Conservation (phyloP, 2,329 filamentous ascomycete species). For the Aspergillus ochraceus region DNA sequence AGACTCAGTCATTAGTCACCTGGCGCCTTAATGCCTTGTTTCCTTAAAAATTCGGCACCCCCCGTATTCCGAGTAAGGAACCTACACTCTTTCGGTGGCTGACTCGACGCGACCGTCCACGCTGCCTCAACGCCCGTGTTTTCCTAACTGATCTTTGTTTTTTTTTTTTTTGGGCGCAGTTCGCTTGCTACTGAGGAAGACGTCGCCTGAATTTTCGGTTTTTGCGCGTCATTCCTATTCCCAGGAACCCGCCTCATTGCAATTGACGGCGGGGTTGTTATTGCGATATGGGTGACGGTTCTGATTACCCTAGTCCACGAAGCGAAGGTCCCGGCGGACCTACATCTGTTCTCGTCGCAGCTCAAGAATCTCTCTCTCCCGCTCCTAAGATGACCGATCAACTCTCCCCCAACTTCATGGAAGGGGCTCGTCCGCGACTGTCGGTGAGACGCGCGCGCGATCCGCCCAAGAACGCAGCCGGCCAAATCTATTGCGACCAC, state of each 20-base stretch:
- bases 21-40: constrained; percentile 26
- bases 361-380: constrained; percentile 34
- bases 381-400: constrained; percentile 39
- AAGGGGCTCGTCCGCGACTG: constrained; percentile 40
- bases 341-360: constrained; percentile 35
- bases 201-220: neutral
- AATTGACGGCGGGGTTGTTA: constrained; percentile 32
- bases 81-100: constrained; percentile 15
- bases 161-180: neutral
- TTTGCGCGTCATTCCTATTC: constrained; percentile 8
- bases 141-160: neutral
- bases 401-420: constrained; percentile 30
- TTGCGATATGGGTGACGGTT: constrained; percentile 42
- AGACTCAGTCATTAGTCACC: constrained; percentile 19
- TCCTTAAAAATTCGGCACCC: constrained; percentile 30
- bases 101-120: constrained; percentile 6
- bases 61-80: constrained; percentile 18
- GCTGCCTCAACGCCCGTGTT: constrained; percentile 8
- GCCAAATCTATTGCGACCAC: constrained; percentile 75
- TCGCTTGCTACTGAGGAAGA: neutral
- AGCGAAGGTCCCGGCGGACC: constrained; percentile 42
- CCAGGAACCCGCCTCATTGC: constrained; percentile 21
- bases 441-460: constrained; percentile 48
- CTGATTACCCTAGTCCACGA: constrained; percentile 46
- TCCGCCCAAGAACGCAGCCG: constrained; percentile 64